phyloP scores from a whole-genome alignment of 1,284 basidiomycete genomes.

The Ceratobasidium sp. region DNA sequence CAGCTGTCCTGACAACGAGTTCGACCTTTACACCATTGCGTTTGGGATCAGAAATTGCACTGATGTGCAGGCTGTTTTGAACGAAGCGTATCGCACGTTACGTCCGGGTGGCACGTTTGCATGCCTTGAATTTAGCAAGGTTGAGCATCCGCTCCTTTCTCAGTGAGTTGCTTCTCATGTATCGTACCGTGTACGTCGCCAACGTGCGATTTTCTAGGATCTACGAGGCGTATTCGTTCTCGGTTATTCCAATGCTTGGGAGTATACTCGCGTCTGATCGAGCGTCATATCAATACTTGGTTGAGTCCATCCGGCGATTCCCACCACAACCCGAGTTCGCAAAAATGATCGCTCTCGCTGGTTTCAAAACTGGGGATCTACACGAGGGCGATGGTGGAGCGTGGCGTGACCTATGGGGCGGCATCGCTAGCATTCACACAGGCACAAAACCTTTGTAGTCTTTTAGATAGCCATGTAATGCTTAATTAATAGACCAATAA shows the following conservation, averaged over 20 bases:
- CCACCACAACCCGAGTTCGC: constrained; percentile 92
- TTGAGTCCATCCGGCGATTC: constrained; percentile 97
- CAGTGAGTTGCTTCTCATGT: constrained; percentile 66
- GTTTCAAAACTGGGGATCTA: constrained; percentile 78
- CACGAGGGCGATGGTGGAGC: constrained; percentile 84
- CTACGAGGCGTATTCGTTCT: constrained; percentile 97
- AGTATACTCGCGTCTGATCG: constrained; percentile 96
- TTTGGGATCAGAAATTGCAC: constrained; percentile 99
- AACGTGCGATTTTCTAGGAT: constrained; percentile 61
- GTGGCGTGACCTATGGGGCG: constrained; percentile 87
- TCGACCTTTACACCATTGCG: constrained; percentile 98
- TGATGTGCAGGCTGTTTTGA: constrained; percentile 86
- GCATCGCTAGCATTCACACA: constrained; percentile 85
- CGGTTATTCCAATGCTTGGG: constrained; percentile 92
- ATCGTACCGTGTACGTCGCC: constrained; percentile 5
- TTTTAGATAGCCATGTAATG: background rate
- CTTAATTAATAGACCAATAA: background rate
- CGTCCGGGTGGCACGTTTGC: constrained; percentile 97
- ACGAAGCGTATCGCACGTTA: constrained; percentile 92
- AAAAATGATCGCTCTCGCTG: constrained; percentile 86
- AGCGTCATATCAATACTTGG: constrained; percentile 96
- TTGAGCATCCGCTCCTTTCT: constrained; percentile 87
- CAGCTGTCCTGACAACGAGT: constrained; percentile 79
- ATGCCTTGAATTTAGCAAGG: constrained; percentile 96
- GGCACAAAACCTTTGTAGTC: constrained; percentile 75